Conservation (phyloP, 2,329 filamentous ascomycete species). For the Zasmidium cellare region DNA sequence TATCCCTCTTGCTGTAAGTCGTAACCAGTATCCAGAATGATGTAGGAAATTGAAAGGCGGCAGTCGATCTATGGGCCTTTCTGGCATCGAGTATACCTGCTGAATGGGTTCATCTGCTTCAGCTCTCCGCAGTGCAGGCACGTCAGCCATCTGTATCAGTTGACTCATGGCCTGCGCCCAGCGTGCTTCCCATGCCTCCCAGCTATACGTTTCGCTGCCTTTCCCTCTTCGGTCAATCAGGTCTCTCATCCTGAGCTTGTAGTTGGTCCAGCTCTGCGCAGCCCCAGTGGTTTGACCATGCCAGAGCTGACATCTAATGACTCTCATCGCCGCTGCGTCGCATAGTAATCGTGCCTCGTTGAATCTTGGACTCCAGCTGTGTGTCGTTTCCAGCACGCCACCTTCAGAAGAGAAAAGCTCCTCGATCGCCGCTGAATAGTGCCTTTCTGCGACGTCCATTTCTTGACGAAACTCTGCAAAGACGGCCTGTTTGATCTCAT, state of each 20-base stretch:
- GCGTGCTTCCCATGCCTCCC: slow-evolving; percentile 88
- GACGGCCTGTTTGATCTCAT: slow-evolving; percentile 89
- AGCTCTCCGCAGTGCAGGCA: slow-evolving; percentile 44
- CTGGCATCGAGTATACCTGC: slow-evolving; percentile 48
- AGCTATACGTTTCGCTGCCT: slow-evolving; percentile 86
- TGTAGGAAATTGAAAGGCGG: slow-evolving; percentile 61
- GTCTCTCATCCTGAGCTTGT: slow-evolving; percentile 71
- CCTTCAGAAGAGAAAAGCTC: slow-evolving; percentile 73
- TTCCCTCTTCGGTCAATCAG: slow-evolving; percentile 81
- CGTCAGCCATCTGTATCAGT: slow-evolving; percentile 54
- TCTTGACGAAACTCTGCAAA: slow-evolving; percentile 93
- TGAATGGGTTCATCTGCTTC: slow-evolving; percentile 13
- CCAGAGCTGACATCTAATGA: slow-evolving; percentile 81
- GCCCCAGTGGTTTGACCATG: slow-evolving; percentile 75
- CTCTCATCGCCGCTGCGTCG: slow-evolving; percentile 77
- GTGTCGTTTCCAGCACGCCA: slow-evolving; percentile 77
- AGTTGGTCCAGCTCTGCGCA: slow-evolving; percentile 75
- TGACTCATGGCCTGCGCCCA: slow-evolving; percentile 65
- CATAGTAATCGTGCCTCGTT: slow-evolving; percentile 88
- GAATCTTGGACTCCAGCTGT: slow-evolving; percentile 87
- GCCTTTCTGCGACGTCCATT: slow-evolving; percentile 80
- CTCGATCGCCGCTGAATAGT: slow-evolving; percentile 86
- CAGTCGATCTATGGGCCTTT: slow-evolving; percentile 56
- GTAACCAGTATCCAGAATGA: slow-evolving; percentile 63
- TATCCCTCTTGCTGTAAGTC: slow-evolving; percentile 54